Evolutionary conservation across 225 moss, liverwort and hornwort species (phyloP).

Genomic region (Asterella californica): DNA sequence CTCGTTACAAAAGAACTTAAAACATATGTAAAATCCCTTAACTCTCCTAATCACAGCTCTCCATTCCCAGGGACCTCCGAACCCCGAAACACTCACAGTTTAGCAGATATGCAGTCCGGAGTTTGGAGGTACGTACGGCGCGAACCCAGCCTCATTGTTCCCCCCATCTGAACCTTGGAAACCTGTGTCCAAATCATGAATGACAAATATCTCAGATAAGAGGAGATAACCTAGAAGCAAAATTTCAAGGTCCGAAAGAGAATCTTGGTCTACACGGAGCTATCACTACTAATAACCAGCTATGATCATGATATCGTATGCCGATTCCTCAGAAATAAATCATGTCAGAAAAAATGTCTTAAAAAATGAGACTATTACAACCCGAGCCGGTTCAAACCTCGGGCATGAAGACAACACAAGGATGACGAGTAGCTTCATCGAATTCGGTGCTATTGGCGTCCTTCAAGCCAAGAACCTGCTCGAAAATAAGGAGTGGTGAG

Average conservation of each 20-base stretch:
- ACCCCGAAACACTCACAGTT: slow-evolving; percentile 41
- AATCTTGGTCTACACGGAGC: too few relatives aligned
- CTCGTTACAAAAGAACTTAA: neutral
- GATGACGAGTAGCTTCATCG: slow-evolving; percentile 78
- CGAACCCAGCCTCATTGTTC: slow-evolving; percentile 93
- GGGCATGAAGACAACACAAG: slow-evolving; percentile 97
- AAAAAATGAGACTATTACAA: neutral
- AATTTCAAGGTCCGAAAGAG: too few relatives aligned
- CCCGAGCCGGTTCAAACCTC: slow-evolving; percentile 48
- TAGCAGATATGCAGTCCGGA: slow-evolving; percentile 64
- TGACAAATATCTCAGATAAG: neutral
- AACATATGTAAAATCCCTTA: neutral
- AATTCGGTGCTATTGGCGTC: slow-evolving; percentile 95
- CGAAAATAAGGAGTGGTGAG: neutral
- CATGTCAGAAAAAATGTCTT: too few relatives aligned
- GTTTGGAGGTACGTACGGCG: slow-evolving; percentile 79
- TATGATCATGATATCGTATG: neutral
- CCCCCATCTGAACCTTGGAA: slow-evolving; percentile 93
- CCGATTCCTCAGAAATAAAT: too few relatives aligned
- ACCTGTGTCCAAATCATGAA: slow-evolving; percentile 41
- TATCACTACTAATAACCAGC: neutral
- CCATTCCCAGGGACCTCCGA: neutral
- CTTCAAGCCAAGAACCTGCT: slow-evolving; percentile 71
- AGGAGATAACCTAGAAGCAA: neutral
- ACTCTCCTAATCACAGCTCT: neutral